phyloP scores from a whole-genome alignment of 2,329 filamentous ascomycete genomes.

The Neofusicoccum laricinum region DNA sequence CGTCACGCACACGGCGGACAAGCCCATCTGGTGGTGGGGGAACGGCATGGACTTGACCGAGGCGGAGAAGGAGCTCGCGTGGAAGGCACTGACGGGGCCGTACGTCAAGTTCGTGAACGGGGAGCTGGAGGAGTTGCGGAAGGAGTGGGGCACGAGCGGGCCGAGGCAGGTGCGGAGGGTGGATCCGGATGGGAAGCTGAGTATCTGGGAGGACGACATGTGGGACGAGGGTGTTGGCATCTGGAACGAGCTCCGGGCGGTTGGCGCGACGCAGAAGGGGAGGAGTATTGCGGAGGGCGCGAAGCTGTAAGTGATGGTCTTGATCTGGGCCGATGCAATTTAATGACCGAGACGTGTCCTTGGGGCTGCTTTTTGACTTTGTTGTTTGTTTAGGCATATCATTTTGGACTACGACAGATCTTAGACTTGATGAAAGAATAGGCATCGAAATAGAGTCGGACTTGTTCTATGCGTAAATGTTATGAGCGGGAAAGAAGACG shows the following conservation, averaged over 20 bases:
- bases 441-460: no score
- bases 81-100: constrained; percentile 34
- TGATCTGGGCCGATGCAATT: neutral
- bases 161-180: constrained; percentile 44
- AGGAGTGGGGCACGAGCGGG: constrained; percentile 36
- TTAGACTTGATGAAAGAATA: neutral
- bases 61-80: constrained; percentile 44
- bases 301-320: constrained; percentile 16
- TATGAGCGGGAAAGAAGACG: no score
- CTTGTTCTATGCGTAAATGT: no score
- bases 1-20: constrained; percentile 54
- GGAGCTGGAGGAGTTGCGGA: constrained; percentile 26
- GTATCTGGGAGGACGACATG: constrained; percentile 44
- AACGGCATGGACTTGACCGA: constrained; percentile 36
- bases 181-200: constrained; percentile 44
- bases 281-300: neutral
- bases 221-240: constrained; percentile 48
- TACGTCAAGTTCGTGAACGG: constrained; percentile 42
- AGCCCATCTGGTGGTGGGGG: constrained; percentile 57
- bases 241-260: constrained; percentile 43
- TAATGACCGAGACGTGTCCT: neutral
- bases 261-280: constrained; percentile 17
- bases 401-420: neutral
- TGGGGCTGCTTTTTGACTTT: neutral
- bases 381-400: neutral